Evolutionary conservation across 2,329 filamentous ascomycete species (phyloP).

Genomic region (Pyrenophora teres): DNA sequence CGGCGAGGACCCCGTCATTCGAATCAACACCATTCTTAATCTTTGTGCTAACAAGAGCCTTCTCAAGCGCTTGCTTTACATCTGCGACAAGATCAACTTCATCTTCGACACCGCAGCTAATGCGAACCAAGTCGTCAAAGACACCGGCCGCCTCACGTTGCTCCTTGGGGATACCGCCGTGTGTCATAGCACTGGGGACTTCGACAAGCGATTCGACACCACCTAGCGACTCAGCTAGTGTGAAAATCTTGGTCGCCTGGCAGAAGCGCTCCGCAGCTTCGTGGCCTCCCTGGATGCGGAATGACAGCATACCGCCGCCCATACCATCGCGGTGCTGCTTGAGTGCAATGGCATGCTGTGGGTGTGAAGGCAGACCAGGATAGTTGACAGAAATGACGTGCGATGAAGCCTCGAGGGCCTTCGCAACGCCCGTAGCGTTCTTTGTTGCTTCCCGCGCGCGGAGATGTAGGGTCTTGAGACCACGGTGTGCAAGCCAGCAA

Average conservation of each 20-base stretch:
- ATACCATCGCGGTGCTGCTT: conserved; percentile 94
- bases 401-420: conserved; percentile 75
- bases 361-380: conserved; percentile 85
- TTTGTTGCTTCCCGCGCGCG: conserved; percentile 81
- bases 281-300: conserved; percentile 87
- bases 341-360: conserved; percentile 79
- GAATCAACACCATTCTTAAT: conserved; percentile 24
- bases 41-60: conserved; percentile 64
- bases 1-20: not conserved
- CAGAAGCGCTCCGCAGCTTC: conserved; percentile 90
- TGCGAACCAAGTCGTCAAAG: conserved; percentile 88
- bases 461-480: conserved; percentile 94
- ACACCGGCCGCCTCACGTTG: conserved; percentile 92
- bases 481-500: conserved; percentile 96
- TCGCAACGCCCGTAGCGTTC: conserved; percentile 80
- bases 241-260: conserved; percentile 86
- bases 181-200: conserved; percentile 94
- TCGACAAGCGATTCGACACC: conserved; percentile 92
- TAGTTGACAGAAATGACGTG: conserved; percentile 93
- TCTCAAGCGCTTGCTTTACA: conserved; percentile 80
- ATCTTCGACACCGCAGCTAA: conserved; percentile 96
- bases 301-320: conserved; percentile 96
- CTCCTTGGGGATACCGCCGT: conserved; percentile 89
- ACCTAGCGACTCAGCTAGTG: conserved; percentile 87
- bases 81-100: conserved; percentile 81